These are phyloP conservation scores for Alternaria gaisen DNA, from an alignment of 2,329 filamentous ascomycete species.

Conservation along the genomic window DNA sequence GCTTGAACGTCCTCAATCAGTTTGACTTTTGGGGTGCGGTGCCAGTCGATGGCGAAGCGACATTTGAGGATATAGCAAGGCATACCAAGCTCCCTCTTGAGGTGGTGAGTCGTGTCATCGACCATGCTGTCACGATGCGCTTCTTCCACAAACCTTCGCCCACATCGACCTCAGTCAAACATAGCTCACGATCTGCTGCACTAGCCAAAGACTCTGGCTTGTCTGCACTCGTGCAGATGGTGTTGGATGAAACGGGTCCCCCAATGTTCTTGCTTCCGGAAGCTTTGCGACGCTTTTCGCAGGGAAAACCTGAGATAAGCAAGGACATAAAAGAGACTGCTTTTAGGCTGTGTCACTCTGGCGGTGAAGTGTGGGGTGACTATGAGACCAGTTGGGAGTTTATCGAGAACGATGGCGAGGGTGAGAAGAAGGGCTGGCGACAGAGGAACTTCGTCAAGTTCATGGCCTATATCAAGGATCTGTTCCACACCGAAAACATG, in stretches of 20 bases:
- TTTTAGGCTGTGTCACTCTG: slow-evolving; percentile 41
- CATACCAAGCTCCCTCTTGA: slow-evolving; percentile 37
- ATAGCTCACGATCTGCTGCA: slow-evolving; percentile 43
- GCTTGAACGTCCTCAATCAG: slow-evolving; percentile 60
- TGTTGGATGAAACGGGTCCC: slow-evolving; percentile 36
- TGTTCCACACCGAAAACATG: slow-evolving; percentile 40
- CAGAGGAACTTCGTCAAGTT: slow-evolving; percentile 43
- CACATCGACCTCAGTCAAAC: slow-evolving; percentile 25
- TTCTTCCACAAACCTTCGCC: slow-evolving; percentile 44
- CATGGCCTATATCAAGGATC: slow-evolving; percentile 47
- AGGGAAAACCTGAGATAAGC: slow-evolving; percentile 35
- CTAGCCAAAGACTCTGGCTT: slow-evolving; percentile 38
- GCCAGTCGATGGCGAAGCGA: slow-evolving; percentile 58
- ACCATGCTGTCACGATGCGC: slow-evolving; percentile 47
- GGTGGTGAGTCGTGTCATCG: slow-evolving; percentile 42
- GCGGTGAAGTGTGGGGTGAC: slow-evolving; percentile 32
- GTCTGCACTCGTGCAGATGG: slow-evolving; percentile 35
- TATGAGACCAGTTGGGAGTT: slow-evolving; percentile 40
- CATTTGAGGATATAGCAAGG: slow-evolving; percentile 44
- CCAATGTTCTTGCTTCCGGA: slow-evolving; percentile 42
- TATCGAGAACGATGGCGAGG: slow-evolving; percentile 44
- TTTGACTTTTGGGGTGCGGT: slow-evolving; percentile 64
- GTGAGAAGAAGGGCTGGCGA: slow-evolving; percentile 43
- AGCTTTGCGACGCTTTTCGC: slow-evolving; percentile 36
- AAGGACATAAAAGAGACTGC: slow-evolving; percentile 38